Conservation (phyloP, 2,329 filamentous ascomycete species). For the Fusarium guadeloupense region DNA sequence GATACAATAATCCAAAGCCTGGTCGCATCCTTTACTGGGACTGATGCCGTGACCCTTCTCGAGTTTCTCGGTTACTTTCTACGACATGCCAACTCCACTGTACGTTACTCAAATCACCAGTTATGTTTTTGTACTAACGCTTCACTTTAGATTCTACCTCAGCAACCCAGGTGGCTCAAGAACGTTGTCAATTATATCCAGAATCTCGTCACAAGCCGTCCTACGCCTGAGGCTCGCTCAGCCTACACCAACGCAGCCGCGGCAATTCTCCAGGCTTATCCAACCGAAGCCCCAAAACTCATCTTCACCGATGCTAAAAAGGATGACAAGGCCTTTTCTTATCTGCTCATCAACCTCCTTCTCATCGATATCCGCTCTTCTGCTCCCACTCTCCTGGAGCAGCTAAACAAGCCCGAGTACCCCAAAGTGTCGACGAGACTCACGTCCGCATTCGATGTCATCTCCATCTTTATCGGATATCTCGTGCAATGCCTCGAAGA, state of each 20-base stretch:
- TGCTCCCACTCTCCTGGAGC: conserved; percentile 66
- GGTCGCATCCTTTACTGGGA: conserved; percentile 64
- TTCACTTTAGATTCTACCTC: conserved; percentile 55
- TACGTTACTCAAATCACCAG: conserved; percentile 45
- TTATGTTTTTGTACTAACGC: conserved; percentile 27
- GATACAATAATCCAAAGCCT: conserved; percentile 59
- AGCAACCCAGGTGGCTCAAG: conserved; percentile 63
- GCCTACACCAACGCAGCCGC: conserved; percentile 69
- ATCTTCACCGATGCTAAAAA: conserved; percentile 61
- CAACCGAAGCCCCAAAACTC: conserved; percentile 54
- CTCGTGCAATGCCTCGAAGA: conserved; percentile 65
- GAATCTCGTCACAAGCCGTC: conserved; percentile 63
- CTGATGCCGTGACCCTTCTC: conserved; percentile 68
- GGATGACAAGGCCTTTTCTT: conserved; percentile 65
- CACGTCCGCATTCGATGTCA: conserved; percentile 68
- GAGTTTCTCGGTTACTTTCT: conserved; percentile 65
- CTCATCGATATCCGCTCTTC: conserved; percentile 73
- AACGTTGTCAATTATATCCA: conserved; percentile 59
- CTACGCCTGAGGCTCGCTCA: conserved; percentile 63
- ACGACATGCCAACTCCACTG: conserved; percentile 58
- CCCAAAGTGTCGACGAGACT: conserved; percentile 61
- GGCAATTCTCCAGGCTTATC: conserved; percentile 65
- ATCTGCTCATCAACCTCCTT: conserved; percentile 70
- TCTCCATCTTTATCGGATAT: conserved; percentile 68
- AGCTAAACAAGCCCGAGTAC: conserved; percentile 66